Percentiles rank a stretch among this genome's conserved stretches.
Evolutionary conservation across 2,329 filamentous ascomycete species (phyloP).

Genomic region (Colletotrichum spaethianum): DNA sequence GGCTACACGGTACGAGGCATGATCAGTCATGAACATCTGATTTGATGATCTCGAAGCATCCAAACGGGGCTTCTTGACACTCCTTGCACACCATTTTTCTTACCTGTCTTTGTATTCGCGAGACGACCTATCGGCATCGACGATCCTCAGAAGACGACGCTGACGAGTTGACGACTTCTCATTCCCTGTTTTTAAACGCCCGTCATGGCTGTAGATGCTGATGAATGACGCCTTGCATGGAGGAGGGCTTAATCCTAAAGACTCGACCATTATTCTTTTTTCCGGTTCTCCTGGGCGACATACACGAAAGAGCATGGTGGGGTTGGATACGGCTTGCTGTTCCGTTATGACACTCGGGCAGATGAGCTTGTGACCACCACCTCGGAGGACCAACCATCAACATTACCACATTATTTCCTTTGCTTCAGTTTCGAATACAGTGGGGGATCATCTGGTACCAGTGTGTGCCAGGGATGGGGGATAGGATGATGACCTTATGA

Average conservation of each 20-base stretch:
- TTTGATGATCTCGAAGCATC: constrained; percentile 29
- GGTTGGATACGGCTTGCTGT: constrained; percentile 7
- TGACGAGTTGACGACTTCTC: constrained; percentile 56
- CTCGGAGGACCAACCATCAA: constrained; percentile 23
- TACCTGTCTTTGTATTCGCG: constrained; percentile 48
- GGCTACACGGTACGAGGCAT: constrained; percentile 34
- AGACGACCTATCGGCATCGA: constrained; percentile 48
- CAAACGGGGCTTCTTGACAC: constrained; percentile 27
- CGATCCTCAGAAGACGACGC: constrained; percentile 47
- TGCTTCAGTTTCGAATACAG: constrained; percentile 37
- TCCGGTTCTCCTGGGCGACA: constrained; percentile 30
- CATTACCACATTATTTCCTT: constrained; percentile 39
- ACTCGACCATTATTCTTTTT: constrained; percentile 38
- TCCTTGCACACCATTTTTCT: constrained; percentile 38
- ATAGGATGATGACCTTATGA: constrained; percentile 50
- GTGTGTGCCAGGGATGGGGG: constrained; percentile 42
- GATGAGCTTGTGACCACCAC: constrained; percentile 9
- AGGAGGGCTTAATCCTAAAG: constrained; percentile 47
- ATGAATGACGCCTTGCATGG: constrained; percentile 62
- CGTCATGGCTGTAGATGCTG: constrained; percentile 58
- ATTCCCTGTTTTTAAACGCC: constrained; percentile 52
- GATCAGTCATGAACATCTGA: constrained; percentile 30
- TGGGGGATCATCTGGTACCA: constrained; percentile 17
- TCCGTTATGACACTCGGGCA: constrained; percentile 40
- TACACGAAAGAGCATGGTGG: constrained; percentile 37